Percentiles rank a stretch among this genome's conserved stretches.
Evolutionary conservation across 495 filamentous ascomycete species (phyloP).

Genomic region (Niebla homalea): DNA sequence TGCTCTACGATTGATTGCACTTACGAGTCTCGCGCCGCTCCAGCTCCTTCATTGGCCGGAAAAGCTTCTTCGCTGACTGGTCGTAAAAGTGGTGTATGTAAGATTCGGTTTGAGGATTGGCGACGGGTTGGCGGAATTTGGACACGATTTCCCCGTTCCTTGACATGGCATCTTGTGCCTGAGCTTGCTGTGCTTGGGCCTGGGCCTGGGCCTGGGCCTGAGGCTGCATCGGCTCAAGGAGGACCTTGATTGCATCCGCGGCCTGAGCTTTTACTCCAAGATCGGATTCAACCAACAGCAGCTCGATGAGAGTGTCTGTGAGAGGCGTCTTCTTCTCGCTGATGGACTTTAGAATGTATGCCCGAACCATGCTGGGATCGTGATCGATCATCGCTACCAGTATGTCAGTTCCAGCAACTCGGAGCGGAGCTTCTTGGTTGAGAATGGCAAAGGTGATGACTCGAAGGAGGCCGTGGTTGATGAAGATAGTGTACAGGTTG

Average conservation of each 20-base stretch:
- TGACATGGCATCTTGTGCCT: constrained; percentile 44
- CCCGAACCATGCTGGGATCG: constrained; percentile 83
- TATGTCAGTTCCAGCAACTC: constrained; percentile 89
- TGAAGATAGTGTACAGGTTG: constrained; percentile 77
- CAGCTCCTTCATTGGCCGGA: constrained; percentile 73
- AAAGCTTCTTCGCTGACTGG: constrained; percentile 71
- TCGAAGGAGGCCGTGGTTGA: constrained; percentile 69
- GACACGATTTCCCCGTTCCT: constrained; percentile 59
- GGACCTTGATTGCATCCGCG: constrained; percentile 86
- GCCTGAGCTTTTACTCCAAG: constrained; percentile 92
- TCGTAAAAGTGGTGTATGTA: constrained; percentile 88
- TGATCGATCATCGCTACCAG: constrained; percentile 91
- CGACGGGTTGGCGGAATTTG: constrained; percentile 37
- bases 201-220: constrained; percentile 28
- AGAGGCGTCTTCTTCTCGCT: constrained; percentile 74
- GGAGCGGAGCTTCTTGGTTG: constrained; percentile 68
- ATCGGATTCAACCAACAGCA: constrained; percentile 82
- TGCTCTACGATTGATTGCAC: constrained; percentile 12
- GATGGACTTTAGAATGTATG: constrained; percentile 82
- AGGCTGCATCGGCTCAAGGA: constrained; percentile 68
- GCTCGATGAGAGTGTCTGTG: constrained; percentile 86
- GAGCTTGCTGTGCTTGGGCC: constrained; percentile 14
- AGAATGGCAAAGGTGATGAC: constrained; percentile 88
- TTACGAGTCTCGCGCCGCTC: constrained; percentile 49
- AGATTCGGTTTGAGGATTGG: constrained; percentile 65